Base-by-base conservation (phyloP, 257 asterid genomes). In the Thymus quinquecostatus region DNA sequence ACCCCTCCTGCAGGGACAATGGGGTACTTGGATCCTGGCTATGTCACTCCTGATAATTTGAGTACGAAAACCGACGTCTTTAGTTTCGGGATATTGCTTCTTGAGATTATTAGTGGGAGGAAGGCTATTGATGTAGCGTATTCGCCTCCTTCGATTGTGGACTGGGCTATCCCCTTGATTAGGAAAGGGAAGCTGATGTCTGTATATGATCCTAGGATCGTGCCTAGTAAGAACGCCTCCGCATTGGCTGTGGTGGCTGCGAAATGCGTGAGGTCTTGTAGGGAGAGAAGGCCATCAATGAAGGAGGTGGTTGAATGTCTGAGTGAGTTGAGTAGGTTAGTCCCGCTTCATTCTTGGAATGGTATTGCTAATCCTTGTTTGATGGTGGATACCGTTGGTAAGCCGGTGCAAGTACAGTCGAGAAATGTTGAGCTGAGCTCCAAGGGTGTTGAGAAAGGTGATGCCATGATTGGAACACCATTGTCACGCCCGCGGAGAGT, bases 1-100 rank as follows among this genome's bases (percentile, higher is more conserved):
- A 89, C 96, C 64, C 97, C 97, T 7, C 97, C 97, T 13, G 96
- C 97, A 3, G 97, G 97, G 49, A 89, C 96, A 11, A 87, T 92
- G 96, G 97, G 97, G n/a, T 92, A 89, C 76, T 79, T 92, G 70
- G 97, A 92, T 77, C 97, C 97, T 48, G 70, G 87, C 49, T 92
- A 92, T 77, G 88, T 87, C 0, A 92, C 96, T 66, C 97, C 95
- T 13, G 95, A 89, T 72, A 83, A 86, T 78, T 68, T 92, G 71
- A 89, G 96, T 41, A 82, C 93, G 0, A 92, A 92, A 45, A 89
- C 83, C 67, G 97, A 89, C 71, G 96, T 92, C 1, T 92, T 84
- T 72, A 92, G 97, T 55, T 92, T 89, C 64, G 97, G 96, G 56
- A 85, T 92, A 62, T 72, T 89, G 80, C 82, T 91, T 65, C 75